phyloP scores from a whole-genome alignment of 768 basidiomycete species.

The Termitomyces sp. region DNA sequence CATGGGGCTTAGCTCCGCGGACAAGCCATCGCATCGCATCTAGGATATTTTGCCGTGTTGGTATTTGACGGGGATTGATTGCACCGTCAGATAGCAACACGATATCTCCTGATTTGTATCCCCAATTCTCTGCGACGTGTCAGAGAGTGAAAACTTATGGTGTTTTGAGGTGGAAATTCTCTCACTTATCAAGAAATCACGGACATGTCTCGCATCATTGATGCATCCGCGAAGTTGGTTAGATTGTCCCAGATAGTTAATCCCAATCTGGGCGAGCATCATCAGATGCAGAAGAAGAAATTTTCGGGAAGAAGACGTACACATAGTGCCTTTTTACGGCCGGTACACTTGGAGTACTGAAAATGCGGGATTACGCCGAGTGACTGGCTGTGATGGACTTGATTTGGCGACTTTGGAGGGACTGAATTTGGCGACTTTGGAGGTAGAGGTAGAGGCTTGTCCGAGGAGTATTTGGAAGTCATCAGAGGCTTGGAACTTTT shows the following conservation, averaged over 20 bases:
- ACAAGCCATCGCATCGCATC: slow-evolving; percentile 60
- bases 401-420: neutral
- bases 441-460: slow-evolving; percentile 5
- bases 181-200: slow-evolving; percentile 58
- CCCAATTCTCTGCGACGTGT: slow-evolving; percentile 28
- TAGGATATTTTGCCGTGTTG: slow-evolving; percentile 43
- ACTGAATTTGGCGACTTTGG: neutral
- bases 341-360: slow-evolving; percentile 76
- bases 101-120: slow-evolving; percentile 57
- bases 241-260: slow-evolving; percentile 66
- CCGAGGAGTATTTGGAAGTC: neutral
- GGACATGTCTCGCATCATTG: slow-evolving; percentile 73
- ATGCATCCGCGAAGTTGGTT: slow-evolving; percentile 71
- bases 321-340: slow-evolving; percentile 75
- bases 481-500: slow-evolving; percentile 1
- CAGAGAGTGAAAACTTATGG: neutral
- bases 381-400: slow-evolving; percentile 6
- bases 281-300: slow-evolving; percentile 2
- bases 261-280: slow-evolving; percentile 53
- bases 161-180: neutral
- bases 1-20: slow-evolving; percentile 56
- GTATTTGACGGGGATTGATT: slow-evolving; percentile 33
- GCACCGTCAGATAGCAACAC: slow-evolving; percentile 64
- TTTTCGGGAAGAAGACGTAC: slow-evolving; percentile 36
- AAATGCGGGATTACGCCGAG: slow-evolving; percentile 29